Evolutionary conservation across 345 rosid species (phyloP).

Genomic region (Lepidium sativum): DNA sequence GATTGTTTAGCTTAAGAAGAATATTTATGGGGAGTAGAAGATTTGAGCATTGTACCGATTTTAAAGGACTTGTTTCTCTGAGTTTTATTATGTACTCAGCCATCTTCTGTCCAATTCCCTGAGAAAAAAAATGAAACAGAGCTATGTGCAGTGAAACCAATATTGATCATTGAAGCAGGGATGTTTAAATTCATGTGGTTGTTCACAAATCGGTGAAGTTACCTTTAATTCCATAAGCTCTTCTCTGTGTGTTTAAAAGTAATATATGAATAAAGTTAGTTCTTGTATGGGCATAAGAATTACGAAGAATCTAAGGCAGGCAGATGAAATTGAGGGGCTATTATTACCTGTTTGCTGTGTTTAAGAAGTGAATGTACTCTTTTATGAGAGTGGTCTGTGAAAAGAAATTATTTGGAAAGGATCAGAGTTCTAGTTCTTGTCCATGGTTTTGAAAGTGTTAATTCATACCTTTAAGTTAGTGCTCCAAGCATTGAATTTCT

Average conservation of each 20-base stretch:
- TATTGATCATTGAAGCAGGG: neutral
- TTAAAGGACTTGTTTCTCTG: conserved; percentile 56
- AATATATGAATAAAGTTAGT: conserved; percentile 12
- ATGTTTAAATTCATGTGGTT: no score
- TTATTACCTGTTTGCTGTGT: conserved; percentile 62
- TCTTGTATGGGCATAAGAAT: neutral
- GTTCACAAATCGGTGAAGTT: neutral
- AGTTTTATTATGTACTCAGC: conserved; percentile 67
- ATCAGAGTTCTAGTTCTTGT: neutral
- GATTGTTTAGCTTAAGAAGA: neutral
- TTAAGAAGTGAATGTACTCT: conserved; percentile 62
- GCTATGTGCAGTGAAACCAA: neutral
- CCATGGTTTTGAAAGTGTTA: neutral
- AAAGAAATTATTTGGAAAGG: neutral
- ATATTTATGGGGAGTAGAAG: neutral
- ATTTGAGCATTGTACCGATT: no score
- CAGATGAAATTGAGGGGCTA: neutral
- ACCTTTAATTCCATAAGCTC: conserved; percentile 78
- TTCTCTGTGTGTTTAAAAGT: conserved; percentile 41
- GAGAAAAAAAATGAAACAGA: neutral
- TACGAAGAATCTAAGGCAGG: neutral
- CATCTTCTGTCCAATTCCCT: conserved; percentile 82
- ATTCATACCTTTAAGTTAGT: conserved; percentile 49
- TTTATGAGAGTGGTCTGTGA: conserved; percentile 51
- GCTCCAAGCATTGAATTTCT: conserved; percentile 48